Conservation (phyloP, 768 basidiomycete genomes). For the Tricholoma sp. region DNA sequence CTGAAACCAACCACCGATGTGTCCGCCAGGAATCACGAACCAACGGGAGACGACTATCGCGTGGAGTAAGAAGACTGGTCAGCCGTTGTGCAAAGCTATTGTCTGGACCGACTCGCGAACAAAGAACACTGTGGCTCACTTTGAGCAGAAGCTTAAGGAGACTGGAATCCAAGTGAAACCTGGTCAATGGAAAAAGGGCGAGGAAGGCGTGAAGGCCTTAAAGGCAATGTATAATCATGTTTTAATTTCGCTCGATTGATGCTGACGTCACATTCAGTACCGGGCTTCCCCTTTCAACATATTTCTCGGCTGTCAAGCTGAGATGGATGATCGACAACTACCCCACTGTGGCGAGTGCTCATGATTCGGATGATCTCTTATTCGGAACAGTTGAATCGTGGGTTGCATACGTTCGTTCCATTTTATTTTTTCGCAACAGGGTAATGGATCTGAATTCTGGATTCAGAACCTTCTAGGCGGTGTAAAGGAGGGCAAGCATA, state of each 20-base stretch:
- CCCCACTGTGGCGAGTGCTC: conserved; percentile 68
- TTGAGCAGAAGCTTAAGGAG: conserved; percentile 63
- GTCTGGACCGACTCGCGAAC: conserved; percentile 98
- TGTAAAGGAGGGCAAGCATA: conserved; percentile 61
- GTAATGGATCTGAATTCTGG: conserved; percentile 8
- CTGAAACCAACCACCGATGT: background rate
- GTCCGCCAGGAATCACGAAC: conserved; percentile 80
- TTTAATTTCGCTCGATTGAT: background rate
- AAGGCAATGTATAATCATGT: conserved; percentile 43
- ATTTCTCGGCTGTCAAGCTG: conserved; percentile 96
- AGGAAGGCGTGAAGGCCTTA: conserved; percentile 60
- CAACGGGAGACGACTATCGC: conserved; percentile 94
- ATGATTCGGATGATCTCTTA: conserved; percentile 72
- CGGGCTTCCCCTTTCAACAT: conserved; percentile 92
- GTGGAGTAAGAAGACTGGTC: conserved; percentile 89
- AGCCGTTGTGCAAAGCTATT: conserved; percentile 82
- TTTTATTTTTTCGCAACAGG: background rate
- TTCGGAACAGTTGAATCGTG: conserved; percentile 98
- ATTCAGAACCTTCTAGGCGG: conserved; percentile 79
- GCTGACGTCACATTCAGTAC: conserved; percentile 45
- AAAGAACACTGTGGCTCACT: conserved; percentile 77
- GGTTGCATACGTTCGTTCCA: conserved; percentile 72
- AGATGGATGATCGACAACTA: conserved; percentile 95
- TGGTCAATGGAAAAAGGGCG: conserved; percentile 65
- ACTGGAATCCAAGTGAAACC: conserved; percentile 68